Base-by-base conservation (phyloP, 1,284 basidiomycete genomes). In the Boletus smithii region DNA sequence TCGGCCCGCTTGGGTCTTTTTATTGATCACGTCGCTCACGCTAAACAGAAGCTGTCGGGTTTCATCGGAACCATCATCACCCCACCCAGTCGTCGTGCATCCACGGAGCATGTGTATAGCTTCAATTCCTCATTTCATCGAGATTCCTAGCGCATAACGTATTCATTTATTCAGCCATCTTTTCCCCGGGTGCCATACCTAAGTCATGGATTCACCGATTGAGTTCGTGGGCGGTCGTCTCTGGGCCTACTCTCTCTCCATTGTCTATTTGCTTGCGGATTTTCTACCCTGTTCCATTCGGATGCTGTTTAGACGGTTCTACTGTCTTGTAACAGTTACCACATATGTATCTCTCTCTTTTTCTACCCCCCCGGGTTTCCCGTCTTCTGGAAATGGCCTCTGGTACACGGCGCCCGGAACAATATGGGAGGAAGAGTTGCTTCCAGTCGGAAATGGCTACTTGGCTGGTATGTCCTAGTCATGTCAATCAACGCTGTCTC, bases 361-460 rank as follows among this genome's bases (percentile, higher is more conserved):
- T 27, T 53, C 53, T 40, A 9, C 72, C 8, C 81, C 82, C 23
- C 49, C 73, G 10, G 74, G 72, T 8, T 86, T 88, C 58, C 86
- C 85, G 1, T 55, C 67, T 3, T 80, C 80, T n/a, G 85, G 85
- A 11, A 88, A 88, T 62, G 83, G 79, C 2, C 66, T 88, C 18
- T 88, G 85, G 85, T 88, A 80, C 56, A 75, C 66, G 8, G 52
- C 70, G 8, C 73, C 77, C 0, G 83, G 76, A 0, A 60, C 57
- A 0, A 60, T 73, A 26, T 88, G 85, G 85, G 67, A 72, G 1
- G 70, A 69, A 34, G 74, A 83, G 42, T 81, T 70, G 61, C 71
- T 88, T 18, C 85, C 86, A 2, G 68, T 88, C 23, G 86, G 85
- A 22, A 88, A 88, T 68, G 85, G 85, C 1, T 84, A 79, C 59